Evolutionary conservation across 2,329 filamentous ascomycete genomes (phyloP), one percentile per base, ranked within the genome.

Genomic region (Dothiorella sarmentorum): DNA sequence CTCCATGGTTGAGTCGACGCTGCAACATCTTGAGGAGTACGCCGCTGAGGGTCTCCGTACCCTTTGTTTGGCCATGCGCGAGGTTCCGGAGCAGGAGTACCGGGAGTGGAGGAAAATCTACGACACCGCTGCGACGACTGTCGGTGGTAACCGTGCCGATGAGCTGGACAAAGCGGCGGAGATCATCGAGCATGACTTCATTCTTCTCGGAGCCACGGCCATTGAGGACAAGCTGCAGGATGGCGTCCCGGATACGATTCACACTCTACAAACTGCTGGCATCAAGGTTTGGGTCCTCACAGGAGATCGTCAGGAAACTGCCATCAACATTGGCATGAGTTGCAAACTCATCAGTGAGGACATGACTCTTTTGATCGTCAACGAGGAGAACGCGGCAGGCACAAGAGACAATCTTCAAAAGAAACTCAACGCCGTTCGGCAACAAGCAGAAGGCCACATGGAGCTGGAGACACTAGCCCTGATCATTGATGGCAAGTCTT

Each of bases 241-340:
- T 66, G 94, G 95, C 56, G 94, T 99, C 15, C 94, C 94, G 2
- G 94, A 99, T 73, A 99, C 94, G 0, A 99, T 99, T 60, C 91
- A 97, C 72, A 99, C 94, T 0, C 80, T 99, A 26, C 95, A 99
- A 73, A 90, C 92, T 63, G 94, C 95, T 22, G 93, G 92, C 56
- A 97, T 99, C 80, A 99, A 99, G 76, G 88, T 99, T 58, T 99
- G 94, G 94, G 94, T 99, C 18, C 76, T 99, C 73, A 99, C 94
- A 37, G 94, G 94, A 67, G 94, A 99, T 78, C 85, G 94, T 67
- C 95, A 99, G 75, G 94, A 99, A 75, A 99, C 94, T 26, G 94
- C 94, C 59, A 99, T 99, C 82, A 99, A 99, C 73, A 99, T 99
- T 65, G 94, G 95, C 63, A 99, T 99, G 94, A 97, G 91, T 72